phyloP scores from a whole-genome alignment of 768 basidiomycete species.

The Pseudohyphozyma bogoriensis region DNA sequence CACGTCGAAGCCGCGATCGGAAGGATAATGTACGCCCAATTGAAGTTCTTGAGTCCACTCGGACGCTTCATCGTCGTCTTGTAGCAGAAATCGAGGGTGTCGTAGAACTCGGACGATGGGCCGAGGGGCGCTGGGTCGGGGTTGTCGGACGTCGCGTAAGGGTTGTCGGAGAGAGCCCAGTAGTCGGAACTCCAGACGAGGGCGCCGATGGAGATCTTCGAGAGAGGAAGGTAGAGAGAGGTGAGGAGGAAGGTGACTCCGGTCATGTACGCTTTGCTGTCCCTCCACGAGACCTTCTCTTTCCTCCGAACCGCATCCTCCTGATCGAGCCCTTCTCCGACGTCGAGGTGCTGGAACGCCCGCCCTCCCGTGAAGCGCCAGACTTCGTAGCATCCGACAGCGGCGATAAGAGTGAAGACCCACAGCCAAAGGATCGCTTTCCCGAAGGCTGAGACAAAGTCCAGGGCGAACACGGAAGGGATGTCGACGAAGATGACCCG shows the following conservation, averaged over 20 bases:
- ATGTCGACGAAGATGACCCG: slow-evolving; percentile 38
- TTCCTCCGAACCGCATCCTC: slow-evolving; percentile 40
- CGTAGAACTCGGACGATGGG: slow-evolving; percentile 49
- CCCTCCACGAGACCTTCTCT: slow-evolving; percentile 46
- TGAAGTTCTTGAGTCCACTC: slow-evolving; percentile 42
- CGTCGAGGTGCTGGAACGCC: slow-evolving; percentile 9
- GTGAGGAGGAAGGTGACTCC: slow-evolving; percentile 56
- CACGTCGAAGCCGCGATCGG: slow-evolving; percentile 51
- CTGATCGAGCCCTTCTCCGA: slow-evolving; percentile 30
- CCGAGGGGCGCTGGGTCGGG: slow-evolving; percentile 50
- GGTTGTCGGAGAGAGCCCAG: slow-evolving; percentile 35
- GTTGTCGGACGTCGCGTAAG: slow-evolving; percentile 37
- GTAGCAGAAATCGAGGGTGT: slow-evolving; percentile 63
- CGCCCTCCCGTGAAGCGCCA: slow-evolving; percentile 43
- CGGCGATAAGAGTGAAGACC: slow-evolving; percentile 50
- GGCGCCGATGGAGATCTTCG: slow-evolving; percentile 65
- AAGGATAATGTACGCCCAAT: slow-evolving; percentile 56
- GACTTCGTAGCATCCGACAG: slow-evolving; percentile 52
- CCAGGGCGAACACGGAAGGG: slow-evolving; percentile 63
- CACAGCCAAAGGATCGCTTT: slow-evolving; percentile 54
- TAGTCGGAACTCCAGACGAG: slow-evolving; percentile 64
- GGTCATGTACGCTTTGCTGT: slow-evolving; percentile 48
- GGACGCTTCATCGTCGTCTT: slow-evolving; percentile 66
- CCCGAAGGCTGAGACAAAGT: slow-evolving; percentile 54
- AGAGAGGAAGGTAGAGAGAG: slow-evolving; percentile 62